Conservation (phyloP, 2,329 filamentous ascomycete genomes). For the Penicillium fuscoglaucum region DNA sequence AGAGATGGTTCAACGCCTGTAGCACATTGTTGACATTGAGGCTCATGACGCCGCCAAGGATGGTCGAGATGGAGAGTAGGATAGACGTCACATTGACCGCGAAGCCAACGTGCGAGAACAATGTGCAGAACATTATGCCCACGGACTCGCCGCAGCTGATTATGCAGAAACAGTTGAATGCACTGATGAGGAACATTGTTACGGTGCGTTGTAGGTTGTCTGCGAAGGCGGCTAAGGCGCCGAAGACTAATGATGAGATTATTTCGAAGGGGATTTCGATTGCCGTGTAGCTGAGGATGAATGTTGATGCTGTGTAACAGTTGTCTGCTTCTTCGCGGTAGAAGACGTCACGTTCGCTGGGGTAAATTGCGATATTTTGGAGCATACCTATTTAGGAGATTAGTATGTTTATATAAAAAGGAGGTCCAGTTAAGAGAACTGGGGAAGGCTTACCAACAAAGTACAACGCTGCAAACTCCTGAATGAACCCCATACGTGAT, state of each 20-base stretch:
- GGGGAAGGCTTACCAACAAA: slow-evolving; percentile 34
- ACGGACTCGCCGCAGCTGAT: slow-evolving; percentile 73
- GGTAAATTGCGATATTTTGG: slow-evolving; percentile 75
- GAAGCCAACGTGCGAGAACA: slow-evolving; percentile 73
- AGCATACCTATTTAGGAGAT: slow-evolving; percentile 63
- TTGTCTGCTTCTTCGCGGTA: slow-evolving; percentile 74
- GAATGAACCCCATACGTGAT: slow-evolving; percentile 70
- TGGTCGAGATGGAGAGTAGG: slow-evolving; percentile 67
- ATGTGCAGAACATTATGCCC: slow-evolving; percentile 77
- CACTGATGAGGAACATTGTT: slow-evolving; percentile 65
- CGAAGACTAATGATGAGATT: slow-evolving; percentile 64
- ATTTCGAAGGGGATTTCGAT: slow-evolving; percentile 74
- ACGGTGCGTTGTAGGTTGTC: slow-evolving; percentile 64
- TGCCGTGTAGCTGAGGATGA: slow-evolving; percentile 68
- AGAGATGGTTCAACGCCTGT: slow-evolving; percentile 67
- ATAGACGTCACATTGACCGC: slow-evolving; percentile 71
- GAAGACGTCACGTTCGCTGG: slow-evolving; percentile 71
- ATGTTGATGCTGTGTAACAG: slow-evolving; percentile 69
- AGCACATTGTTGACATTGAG: slow-evolving; percentile 68
- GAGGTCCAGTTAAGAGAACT: background rate
- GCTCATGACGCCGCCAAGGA: slow-evolving; percentile 70
- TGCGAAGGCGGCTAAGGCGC: slow-evolving; percentile 63
- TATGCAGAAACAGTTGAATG: slow-evolving; percentile 71
- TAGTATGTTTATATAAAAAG: background rate
- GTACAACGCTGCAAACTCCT: slow-evolving; percentile 63